Evolutionary conservation across 176 grass and related monocot genomes (phyloP).

Genomic region (Saccharum spontaneum): DNA sequence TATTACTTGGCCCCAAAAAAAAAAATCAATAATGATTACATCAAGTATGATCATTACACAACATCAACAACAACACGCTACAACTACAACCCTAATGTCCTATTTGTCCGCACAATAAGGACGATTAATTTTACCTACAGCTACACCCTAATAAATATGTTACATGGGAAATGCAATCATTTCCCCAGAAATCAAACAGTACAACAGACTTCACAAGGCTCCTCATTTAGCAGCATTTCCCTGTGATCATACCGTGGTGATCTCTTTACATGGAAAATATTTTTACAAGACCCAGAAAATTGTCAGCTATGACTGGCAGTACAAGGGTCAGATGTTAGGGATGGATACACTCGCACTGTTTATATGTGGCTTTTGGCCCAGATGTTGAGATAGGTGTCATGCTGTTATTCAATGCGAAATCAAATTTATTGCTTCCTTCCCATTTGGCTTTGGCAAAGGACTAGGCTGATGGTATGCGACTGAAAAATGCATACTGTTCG

Average conservation of each 20-base stretch:
- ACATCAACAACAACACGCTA: constrained; percentile 30
- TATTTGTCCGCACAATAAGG: constrained; percentile 27
- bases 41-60: constrained; percentile 39
- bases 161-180: constrained; percentile 42
- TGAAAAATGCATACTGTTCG: constrained; percentile 41
- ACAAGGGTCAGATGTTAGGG: constrained; percentile 21
- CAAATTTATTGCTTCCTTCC: constrained; percentile 51
- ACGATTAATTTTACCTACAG: constrained; percentile 46
- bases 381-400: not conserved
- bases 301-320: not conserved
- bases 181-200: constrained; percentile 26
- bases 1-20: constrained; percentile 43
- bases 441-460: constrained; percentile 46
- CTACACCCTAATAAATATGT: constrained; percentile 49
- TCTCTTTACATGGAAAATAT: constrained; percentile 18
- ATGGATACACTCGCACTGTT: not conserved
- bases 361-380: constrained; percentile 1
- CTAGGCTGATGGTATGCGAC: constrained; percentile 33
- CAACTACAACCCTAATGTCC: constrained; percentile 37
- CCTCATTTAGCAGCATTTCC: not conserved
- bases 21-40: constrained; percentile 38
- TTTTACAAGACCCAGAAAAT: constrained; percentile 12
- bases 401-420: constrained; percentile 20
- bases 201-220: constrained; percentile 34
- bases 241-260: not conserved